These are phyloP conservation scores for Elaeis guineensis DNA, from an alignment of 176 grass and related monocot species.

Conservation along the genomic window DNA sequence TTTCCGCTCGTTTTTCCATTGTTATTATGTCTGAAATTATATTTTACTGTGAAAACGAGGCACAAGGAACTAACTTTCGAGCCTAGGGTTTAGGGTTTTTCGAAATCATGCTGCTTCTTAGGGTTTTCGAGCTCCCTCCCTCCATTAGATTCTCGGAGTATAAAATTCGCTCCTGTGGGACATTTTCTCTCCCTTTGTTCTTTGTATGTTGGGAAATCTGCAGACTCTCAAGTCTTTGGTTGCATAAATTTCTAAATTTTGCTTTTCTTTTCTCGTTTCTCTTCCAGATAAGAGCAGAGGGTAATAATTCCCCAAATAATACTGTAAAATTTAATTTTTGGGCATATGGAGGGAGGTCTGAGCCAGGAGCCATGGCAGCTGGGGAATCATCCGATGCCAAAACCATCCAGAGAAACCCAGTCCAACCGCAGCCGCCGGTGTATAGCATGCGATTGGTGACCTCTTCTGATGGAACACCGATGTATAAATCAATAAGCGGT, in stretches of 20 bases:
- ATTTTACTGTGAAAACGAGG: conserved; percentile 11
- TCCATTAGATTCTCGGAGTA: conserved; percentile 18
- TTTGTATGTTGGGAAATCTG: too few relatives aligned
- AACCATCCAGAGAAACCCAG: conserved; percentile 49
- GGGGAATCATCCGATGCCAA: conserved; percentile 57
- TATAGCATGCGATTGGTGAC: conserved; percentile 68
- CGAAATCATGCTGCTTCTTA: conserved; percentile 15
- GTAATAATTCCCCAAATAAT: neutral
- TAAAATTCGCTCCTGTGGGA: neutral
- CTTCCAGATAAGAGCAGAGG: too few relatives aligned
- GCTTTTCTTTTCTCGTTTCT: too few relatives aligned
- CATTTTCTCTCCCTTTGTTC: too few relatives aligned
- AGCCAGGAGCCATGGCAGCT: conserved; percentile 61
- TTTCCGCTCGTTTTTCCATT: conserved; percentile 11
- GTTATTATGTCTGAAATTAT: conserved; percentile 23
- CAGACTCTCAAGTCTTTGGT: neutral
- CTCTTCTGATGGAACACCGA: conserved; percentile 69
- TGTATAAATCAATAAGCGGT: conserved; percentile 54
- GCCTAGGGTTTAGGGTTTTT: conserved; percentile 33
- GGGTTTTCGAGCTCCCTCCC: conserved; percentile 10
- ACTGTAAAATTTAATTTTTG: conserved; percentile 14
- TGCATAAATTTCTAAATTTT: too few relatives aligned
- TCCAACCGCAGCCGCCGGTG: conserved; percentile 39
- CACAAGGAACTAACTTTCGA: conserved; percentile 21
- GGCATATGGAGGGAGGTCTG: conserved; percentile 81